phyloP scores from a whole-genome alignment of 1,284 basidiomycete genomes.

The Rhizoctonia solani region DNA sequence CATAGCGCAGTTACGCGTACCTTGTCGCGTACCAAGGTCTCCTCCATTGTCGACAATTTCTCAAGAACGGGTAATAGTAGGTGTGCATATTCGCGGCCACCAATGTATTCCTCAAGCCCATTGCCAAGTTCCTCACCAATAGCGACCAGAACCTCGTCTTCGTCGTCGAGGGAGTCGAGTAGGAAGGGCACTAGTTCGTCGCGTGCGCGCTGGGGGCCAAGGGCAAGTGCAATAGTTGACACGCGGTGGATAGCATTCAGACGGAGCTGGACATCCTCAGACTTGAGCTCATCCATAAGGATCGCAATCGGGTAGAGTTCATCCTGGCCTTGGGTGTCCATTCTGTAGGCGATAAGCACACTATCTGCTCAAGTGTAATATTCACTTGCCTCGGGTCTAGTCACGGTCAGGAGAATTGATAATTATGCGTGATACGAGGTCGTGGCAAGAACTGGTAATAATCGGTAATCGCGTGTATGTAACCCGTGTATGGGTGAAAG shows the following conservation, averaged over 20 bases:
- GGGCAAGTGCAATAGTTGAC: slow-evolving; percentile 96
- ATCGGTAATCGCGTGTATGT: slow-evolving; percentile 34
- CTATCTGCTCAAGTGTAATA: not conserved
- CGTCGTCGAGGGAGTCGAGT: slow-evolving; percentile 97
- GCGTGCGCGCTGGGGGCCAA: slow-evolving; percentile 93
- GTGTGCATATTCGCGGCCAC: slow-evolving; percentile 88
- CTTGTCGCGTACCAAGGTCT: slow-evolving; percentile 98
- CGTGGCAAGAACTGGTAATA: slow-evolving; percentile 26
- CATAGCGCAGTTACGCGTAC: slow-evolving; percentile 51
- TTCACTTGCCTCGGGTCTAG: slow-evolving; percentile 29
- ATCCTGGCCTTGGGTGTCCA: slow-evolving; percentile 37
- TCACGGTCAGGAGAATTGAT: slow-evolving; percentile 13
- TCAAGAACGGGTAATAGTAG: slow-evolving; percentile 91
- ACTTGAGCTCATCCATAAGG: slow-evolving; percentile 93
- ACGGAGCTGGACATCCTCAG: slow-evolving; percentile 91
- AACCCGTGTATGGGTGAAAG: not conserved
- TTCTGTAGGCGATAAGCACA: slow-evolving; percentile 19
- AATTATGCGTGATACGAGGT: slow-evolving; percentile 16
- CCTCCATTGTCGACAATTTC: slow-evolving; percentile 95
- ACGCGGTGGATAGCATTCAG: slow-evolving; percentile 98
- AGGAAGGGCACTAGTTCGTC: slow-evolving; percentile 97
- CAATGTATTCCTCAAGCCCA: slow-evolving; percentile 93
- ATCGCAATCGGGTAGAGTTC: slow-evolving; percentile 50
- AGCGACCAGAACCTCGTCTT: slow-evolving; percentile 97
- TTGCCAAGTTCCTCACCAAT: slow-evolving; percentile 94